Conservation (phyloP, 306 rosid species). For the Acacia melanoxylon region DNA sequence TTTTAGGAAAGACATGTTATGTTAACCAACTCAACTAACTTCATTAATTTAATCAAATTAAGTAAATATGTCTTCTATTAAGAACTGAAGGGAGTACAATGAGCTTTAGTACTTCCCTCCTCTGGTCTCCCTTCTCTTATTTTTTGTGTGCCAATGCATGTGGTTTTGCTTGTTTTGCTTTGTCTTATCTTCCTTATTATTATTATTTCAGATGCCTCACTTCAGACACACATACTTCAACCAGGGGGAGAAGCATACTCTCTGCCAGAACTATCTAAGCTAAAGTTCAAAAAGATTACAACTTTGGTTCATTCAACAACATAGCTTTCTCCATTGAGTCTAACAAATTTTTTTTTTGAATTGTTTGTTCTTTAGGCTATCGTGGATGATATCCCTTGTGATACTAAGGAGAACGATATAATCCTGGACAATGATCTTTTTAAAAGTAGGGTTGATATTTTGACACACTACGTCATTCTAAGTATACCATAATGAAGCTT, state of each 20-base stretch:
- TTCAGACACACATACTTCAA: conserved; percentile 41
- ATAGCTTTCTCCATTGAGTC: background rate
- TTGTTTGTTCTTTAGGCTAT: conserved; percentile 37
- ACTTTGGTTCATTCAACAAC: background rate
- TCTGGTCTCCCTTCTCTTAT: background rate
- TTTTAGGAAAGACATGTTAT: too few relatives aligned
- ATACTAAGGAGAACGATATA: conserved; percentile 50
- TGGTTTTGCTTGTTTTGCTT: background rate
- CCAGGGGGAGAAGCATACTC: conserved; percentile 44
- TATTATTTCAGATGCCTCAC: conserved; percentile 44
- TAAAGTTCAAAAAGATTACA: conserved; percentile 1
- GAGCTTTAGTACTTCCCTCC: background rate
- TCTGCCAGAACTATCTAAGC: conserved; percentile 34
- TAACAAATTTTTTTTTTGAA: background rate
- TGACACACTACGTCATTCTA: conserved; percentile 66
- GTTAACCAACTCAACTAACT: too few relatives aligned
- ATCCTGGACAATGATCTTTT: conserved; percentile 41
- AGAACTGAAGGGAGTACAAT: too few relatives aligned
- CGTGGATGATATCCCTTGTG: conserved; percentile 36
- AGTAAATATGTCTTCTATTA: too few relatives aligned
- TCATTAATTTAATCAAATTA: too few relatives aligned
- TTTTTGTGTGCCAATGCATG: background rate
- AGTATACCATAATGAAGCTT: conserved; percentile 67
- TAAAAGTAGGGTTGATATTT: conserved; percentile 39
- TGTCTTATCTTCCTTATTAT: background rate